Percentiles rank a stretch among this genome's conserved stretches.
Conservation (phyloP, 306 rosid species). For the Medicago lupulina region DNA sequence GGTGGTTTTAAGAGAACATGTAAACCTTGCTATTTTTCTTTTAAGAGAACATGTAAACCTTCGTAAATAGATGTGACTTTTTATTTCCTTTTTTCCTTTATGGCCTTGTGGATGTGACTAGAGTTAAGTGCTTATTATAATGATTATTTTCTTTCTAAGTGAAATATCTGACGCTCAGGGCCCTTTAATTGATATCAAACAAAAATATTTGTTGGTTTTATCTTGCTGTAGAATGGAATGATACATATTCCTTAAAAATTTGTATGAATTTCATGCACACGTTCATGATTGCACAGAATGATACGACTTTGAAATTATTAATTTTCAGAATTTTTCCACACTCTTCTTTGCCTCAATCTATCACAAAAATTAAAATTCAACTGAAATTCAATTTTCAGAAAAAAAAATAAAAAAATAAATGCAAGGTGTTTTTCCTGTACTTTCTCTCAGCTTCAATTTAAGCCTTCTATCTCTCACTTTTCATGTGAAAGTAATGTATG, state of each 20-base stretch:
- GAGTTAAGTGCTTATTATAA: conserved; percentile 1
- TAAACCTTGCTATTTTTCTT: too few relatives aligned
- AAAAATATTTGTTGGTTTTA: conserved; percentile 44
- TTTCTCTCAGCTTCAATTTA: conserved; percentile 33
- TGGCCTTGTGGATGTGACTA: conserved; percentile 31
- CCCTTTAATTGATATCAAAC: conserved; percentile 43
- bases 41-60: too few relatives aligned
- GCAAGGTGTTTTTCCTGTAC: conserved; percentile 46
- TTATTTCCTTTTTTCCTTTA: conserved; percentile 4
- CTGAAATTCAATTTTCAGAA: conserved; percentile 32
- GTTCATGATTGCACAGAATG: conserved; percentile 56
- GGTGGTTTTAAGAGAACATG: too few relatives aligned
- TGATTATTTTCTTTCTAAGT: conserved; percentile 5
- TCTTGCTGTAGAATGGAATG: conserved; percentile 47
- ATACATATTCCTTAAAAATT: conserved; percentile 37
- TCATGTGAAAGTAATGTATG: conserved; percentile 43
- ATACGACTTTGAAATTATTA: conserved; percentile 54
- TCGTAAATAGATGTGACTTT: conserved; percentile 31
- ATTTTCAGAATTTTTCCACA: conserved; percentile 43
- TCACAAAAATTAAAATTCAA: conserved; percentile 29
- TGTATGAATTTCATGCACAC: conserved; percentile 60
- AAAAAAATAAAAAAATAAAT: conserved; percentile 42
- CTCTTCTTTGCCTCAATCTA: conserved; percentile 44
- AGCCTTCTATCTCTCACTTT: conserved; percentile 11
- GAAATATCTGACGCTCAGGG: conserved; percentile 34